Evolutionary conservation across 2,329 filamentous ascomycete genomes (phyloP).

Genomic region (Colletotrichum neosansevieriae): DNA sequence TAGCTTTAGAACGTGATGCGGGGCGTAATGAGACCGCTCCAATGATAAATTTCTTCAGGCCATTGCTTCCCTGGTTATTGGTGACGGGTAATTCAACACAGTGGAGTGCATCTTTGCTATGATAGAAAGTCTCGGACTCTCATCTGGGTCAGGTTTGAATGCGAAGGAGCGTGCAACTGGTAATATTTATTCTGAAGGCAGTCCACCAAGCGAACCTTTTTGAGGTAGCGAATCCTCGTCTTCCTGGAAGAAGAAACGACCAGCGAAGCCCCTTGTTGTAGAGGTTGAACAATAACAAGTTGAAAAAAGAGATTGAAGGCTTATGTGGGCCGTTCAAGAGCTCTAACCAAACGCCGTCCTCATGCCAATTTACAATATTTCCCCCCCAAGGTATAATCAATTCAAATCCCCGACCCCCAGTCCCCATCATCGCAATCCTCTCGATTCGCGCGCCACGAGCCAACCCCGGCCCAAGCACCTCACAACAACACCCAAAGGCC

Average conservation of each 20-base stretch:
- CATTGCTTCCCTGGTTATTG: background rate
- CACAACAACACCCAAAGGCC: conserved; percentile 55
- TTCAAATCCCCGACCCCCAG: background rate
- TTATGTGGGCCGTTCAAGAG: background rate
- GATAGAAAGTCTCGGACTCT: too few relatives aligned
- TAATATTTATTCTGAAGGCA: too few relatives aligned
- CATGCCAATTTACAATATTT: conserved; percentile 39
- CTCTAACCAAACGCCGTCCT: conserved; percentile 33
- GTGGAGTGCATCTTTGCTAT: too few relatives aligned
- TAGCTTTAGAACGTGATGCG: conserved; percentile 21
- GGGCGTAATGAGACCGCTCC: conserved; percentile 36
- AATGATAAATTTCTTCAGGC: background rate
- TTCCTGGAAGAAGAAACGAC: too few relatives aligned
- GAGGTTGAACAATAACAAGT: background rate
- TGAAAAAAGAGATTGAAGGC: background rate
- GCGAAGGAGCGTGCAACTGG: too few relatives aligned
- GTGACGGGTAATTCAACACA: background rate
- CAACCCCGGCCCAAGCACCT: conserved; percentile 13
- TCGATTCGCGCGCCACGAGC: background rate
- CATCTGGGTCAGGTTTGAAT: too few relatives aligned
- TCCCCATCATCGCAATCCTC: background rate
- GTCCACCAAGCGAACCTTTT: too few relatives aligned
- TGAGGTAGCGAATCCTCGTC: too few relatives aligned
- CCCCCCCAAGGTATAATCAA: conserved; percentile 23
- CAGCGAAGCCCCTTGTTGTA: too few relatives aligned